Percentiles rank a stretch among this genome's conserved stretches.
phyloP scores from a whole-genome alignment of 2,329 filamentous ascomycete genomes.

The Huntiella savannae region DNA sequence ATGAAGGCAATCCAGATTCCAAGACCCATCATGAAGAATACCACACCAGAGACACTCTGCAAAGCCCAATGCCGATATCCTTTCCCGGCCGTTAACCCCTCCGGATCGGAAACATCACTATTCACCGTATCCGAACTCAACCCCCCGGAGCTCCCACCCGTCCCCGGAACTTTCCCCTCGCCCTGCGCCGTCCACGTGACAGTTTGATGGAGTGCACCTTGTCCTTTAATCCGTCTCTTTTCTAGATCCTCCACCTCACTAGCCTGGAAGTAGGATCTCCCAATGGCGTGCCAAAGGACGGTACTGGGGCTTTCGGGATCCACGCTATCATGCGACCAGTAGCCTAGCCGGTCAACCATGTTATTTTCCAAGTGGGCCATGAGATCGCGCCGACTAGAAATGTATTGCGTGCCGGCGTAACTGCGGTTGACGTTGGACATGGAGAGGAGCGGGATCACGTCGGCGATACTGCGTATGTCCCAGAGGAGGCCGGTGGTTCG shows the following conservation, averaged over 20 bases:
- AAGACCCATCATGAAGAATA: slow-evolving; percentile 41
- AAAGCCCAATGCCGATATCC: slow-evolving; percentile 65
- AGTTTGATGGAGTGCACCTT: not conserved
- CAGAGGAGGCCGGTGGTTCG: slow-evolving; percentile 60
- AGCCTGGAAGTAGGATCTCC: slow-evolving; percentile 21
- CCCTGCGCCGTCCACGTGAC: too few relatives aligned
- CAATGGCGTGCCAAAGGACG: slow-evolving; percentile 62
- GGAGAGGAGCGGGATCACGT: slow-evolving; percentile 59
- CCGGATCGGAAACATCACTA: slow-evolving; percentile 5
- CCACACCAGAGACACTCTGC: slow-evolving; percentile 42
- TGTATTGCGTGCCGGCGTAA: slow-evolving; percentile 49
- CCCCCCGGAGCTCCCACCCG: not conserved
- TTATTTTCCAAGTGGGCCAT: slow-evolving; percentile 32
- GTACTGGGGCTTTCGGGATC: slow-evolving; percentile 36
- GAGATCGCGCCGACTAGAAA: slow-evolving; percentile 33
- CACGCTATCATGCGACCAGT: slow-evolving; percentile 39
- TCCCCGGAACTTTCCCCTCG: not conserved
- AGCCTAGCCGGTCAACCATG: slow-evolving; percentile 57
- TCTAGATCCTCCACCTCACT: slow-evolving; percentile 4
- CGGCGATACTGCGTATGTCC: slow-evolving; percentile 68
- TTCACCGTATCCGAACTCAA: slow-evolving; percentile 4
- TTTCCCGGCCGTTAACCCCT: slow-evolving; percentile 19
- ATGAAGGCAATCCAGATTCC: slow-evolving; percentile 51
- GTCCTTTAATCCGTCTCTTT: slow-evolving; percentile 2
- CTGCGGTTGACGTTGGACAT: slow-evolving; percentile 60